A percentile compares a stretch with the other conserved stretches of the same genome.
phyloP scores from a whole-genome alignment of 148 eudicot species.

The Tetragonia tetragonoides region DNA sequence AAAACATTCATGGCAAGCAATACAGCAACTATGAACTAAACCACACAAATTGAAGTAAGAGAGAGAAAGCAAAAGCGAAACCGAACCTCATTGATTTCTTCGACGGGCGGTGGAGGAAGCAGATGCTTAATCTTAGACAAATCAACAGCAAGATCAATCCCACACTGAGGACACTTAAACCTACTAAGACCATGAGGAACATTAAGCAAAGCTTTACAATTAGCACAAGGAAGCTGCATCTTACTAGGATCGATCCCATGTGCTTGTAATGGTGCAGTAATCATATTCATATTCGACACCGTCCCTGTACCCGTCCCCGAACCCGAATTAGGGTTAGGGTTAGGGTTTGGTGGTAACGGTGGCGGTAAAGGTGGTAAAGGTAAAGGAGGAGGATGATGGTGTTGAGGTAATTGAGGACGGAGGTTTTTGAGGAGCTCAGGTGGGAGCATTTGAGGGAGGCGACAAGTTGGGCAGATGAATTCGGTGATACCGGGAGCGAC shows the following conservation, averaged over 20 bases:
- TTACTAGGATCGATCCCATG: constrained; percentile 86
- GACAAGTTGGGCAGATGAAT: constrained; percentile 80
- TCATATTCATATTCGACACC: no score
- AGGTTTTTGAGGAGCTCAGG: constrained; percentile 37
- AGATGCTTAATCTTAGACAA: constrained; percentile 57
- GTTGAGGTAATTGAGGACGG: neutral
- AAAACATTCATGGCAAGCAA: neutral
- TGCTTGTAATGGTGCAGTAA: constrained; percentile 36
- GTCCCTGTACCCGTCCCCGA: constrained; percentile 5
- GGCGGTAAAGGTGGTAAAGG: constrained; percentile 15
- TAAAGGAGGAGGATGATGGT: neutral
- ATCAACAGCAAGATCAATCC: constrained; percentile 68
- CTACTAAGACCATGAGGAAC: constrained; percentile 87
- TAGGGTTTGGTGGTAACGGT: constrained; percentile 21
- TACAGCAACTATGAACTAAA: neutral
- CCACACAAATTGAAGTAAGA: neutral
- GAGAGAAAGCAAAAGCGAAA: constrained; percentile 16
- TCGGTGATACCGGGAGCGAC: constrained; percentile 68
- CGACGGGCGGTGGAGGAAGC: constrained; percentile 44
- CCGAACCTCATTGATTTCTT: constrained; percentile 74
- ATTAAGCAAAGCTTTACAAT: constrained; percentile 86
- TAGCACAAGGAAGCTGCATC: constrained; percentile 85
- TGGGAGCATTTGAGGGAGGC: constrained; percentile 81
- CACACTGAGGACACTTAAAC: constrained; percentile 87
- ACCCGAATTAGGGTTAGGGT: constrained; percentile 23